Base-by-base conservation (phyloP, 2,329 filamentous ascomycete genomes). In the Penicillium italicum region DNA sequence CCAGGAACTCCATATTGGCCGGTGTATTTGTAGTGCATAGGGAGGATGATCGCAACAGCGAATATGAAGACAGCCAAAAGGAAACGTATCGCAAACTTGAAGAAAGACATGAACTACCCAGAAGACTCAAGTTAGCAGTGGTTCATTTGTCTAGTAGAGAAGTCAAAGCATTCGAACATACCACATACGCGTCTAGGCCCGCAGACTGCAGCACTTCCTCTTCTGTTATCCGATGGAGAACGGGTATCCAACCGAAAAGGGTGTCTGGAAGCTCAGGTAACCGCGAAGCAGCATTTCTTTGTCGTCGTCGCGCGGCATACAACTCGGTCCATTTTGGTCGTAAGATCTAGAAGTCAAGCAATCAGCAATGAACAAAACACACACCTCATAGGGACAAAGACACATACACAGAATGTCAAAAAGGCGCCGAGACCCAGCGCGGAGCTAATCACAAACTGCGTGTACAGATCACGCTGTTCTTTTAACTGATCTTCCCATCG, bases 101-200 rank as follows among this genome's bases (percentile, higher is more conserved):
- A 97, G 75, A 99, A 99, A 16, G 88, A 84, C 14, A 99, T 80
- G 70, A 99, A 97, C 83, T 85, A 66, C 52, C 22, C 2, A 16
- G n/a, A 7, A 18, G 4, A 20, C 2, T 2, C 8, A 34, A 14
- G 20, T 62, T 34, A 62, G 60, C 43, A 53, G 34, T 9, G 18
- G 28, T 34, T 28, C n/a, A 45, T 33, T 31, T 5, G n/a, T 33
- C 40, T 26, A 9, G 18, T 24, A 26, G 16, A 26, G 24, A 37
- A 11, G 14, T 20, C 40, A 20, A 48, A 20, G 24, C 40, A 24
- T 28, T 22, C 0, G 2, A 38, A 79, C 82, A 64, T 76, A 90
- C 88, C 62, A 97, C 94, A 76, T 90, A 99, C 48, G 94, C 94
- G 77, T 99, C 94, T 47, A 99, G 82, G 0, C 94, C 94, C 18